These are phyloP conservation scores for Amyloporia xantha DNA, from an alignment of 768 basidiomycete genomes.

Conservation along the genomic window DNA sequence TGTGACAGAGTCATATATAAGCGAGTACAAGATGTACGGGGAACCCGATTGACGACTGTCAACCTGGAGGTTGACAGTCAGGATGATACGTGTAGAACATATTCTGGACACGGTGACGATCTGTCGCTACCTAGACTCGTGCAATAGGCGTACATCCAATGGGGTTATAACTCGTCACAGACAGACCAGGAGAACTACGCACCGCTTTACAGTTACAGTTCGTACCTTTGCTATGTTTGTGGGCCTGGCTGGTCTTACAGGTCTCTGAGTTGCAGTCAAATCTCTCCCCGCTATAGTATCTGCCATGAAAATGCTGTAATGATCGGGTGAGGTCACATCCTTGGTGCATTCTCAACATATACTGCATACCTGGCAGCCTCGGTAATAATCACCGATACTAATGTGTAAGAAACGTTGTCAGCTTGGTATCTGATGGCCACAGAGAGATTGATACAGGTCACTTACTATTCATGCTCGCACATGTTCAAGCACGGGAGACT, in stretches of 20 bases:
- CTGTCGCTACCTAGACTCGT: conserved; percentile 4
- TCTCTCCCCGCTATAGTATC: conserved; percentile 13
- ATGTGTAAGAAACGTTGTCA: background rate
- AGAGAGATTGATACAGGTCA: background rate
- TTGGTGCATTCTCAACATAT: background rate
- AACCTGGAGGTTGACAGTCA: conserved; percentile 7
- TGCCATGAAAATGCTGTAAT: conserved; percentile 13
- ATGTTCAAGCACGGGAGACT: no score
- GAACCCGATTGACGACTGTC: no score
- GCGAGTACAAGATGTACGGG: no score
- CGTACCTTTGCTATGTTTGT: conserved; percentile 7
- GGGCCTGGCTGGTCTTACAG: conserved; percentile 14
- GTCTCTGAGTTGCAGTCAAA: conserved; percentile 8
- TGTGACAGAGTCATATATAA: no score
- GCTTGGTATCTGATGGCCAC: background rate
- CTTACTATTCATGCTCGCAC: conserved; percentile 16
- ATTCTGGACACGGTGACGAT: conserved; percentile 11
- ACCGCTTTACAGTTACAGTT: conserved; percentile 12
- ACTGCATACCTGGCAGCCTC: conserved; percentile 10
- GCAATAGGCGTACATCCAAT: background rate
- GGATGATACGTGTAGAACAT: conserved; percentile 13
- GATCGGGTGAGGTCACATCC: background rate
- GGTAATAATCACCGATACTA: conserved; percentile 15
- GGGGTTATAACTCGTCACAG: background rate
- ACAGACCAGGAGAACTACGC: background rate